Base-by-base conservation (phyloP, 2,329 filamentous ascomycete genomes). In the Ophiognomonia clavigignenti-juglandacearum region DNA sequence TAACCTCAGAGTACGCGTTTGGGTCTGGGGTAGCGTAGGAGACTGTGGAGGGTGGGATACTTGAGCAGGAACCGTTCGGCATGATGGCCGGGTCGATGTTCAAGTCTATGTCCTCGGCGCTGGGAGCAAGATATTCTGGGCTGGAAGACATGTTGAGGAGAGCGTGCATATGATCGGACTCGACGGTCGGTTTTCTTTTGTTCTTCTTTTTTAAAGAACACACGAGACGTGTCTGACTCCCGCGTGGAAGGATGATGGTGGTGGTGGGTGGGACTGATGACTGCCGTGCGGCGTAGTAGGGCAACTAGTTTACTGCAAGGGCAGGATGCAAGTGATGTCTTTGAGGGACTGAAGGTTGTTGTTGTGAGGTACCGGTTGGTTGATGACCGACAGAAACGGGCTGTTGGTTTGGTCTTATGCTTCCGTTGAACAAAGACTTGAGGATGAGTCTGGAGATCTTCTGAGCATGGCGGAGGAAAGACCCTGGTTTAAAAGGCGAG, bases 131-230 rank as follows among this genome's bases (percentile, higher is more conserved):
- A 50, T 58, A 63, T 26, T 56, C 57, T 23, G 54, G 35, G 40
- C 46, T 53, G 34, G 54, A 45, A 24, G 45, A 46, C 60, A 63
- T 64, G 49, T 60, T 57, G 55, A 59, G 45, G 48, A 57, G 47
- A 39, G 56, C 56, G 43, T 53, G 56, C 36, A 60, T 52, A 38
- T 54, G 56, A 40, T 49, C 37, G 34, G 53, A 41, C 40, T 43
- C 20, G 40, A 34, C 4, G 20, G 53, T 39, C 34, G 27, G 40
- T 24, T 56, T 51, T 22, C 52, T 45, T 32, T 45, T 45, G 51
- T 44, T 38, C 38, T 46, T 48, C 29, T 50, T 43, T 5, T 5
- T 24, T 18, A 2, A 13, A 40, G 14, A 18, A 27, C 2, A 41
- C 14, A 29, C 2, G 39, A n/a, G 18, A 32, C 6, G 13, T 27